phyloP scores from a whole-genome alignment of 768 basidiomycete species.

The Suillus ampliporus region DNA sequence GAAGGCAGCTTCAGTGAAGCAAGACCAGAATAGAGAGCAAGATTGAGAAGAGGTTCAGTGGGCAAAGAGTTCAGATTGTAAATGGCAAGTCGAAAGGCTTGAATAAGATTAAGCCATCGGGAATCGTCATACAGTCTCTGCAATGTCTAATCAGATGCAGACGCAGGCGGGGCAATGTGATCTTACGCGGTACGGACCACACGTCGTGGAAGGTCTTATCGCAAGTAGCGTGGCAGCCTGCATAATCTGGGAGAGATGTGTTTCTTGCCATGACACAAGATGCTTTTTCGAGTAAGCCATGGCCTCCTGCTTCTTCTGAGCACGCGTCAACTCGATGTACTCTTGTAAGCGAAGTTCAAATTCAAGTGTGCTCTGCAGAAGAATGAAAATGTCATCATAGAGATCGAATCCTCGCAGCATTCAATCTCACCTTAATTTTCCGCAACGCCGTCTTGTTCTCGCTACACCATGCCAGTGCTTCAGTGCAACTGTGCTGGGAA shows the following conservation, averaged over 20 bases:
- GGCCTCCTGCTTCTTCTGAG: constrained; percentile 69
- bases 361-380: constrained; percentile 85
- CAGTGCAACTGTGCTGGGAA: constrained; percentile 73
- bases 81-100: constrained; percentile 84
- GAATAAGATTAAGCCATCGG: constrained; percentile 78
- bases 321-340: constrained; percentile 89
- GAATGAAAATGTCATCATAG: constrained; percentile 22
- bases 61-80: constrained; percentile 89
- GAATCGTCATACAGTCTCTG: constrained; percentile 84
- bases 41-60: constrained; percentile 82
- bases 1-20: constrained; percentile 89
- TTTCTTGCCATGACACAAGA: constrained; percentile 81
- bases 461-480: constrained; percentile 94
- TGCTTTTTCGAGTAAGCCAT: constrained; percentile 86
- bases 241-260: constrained; percentile 77
- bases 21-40: constrained; percentile 90
- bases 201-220: constrained; percentile 70
- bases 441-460: constrained; percentile 94
- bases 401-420: constrained; percentile 16
- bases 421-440: constrained; percentile 76
- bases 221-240: constrained; percentile 81
- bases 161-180: constrained; percentile 10
- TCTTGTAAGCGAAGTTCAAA: constrained; percentile 96
- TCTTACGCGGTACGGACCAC: constrained; percentile 79
- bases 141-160: constrained; percentile 13